Conservation (phyloP, 2,329 filamentous ascomycete species). For the Arthrobotrys conoides region DNA sequence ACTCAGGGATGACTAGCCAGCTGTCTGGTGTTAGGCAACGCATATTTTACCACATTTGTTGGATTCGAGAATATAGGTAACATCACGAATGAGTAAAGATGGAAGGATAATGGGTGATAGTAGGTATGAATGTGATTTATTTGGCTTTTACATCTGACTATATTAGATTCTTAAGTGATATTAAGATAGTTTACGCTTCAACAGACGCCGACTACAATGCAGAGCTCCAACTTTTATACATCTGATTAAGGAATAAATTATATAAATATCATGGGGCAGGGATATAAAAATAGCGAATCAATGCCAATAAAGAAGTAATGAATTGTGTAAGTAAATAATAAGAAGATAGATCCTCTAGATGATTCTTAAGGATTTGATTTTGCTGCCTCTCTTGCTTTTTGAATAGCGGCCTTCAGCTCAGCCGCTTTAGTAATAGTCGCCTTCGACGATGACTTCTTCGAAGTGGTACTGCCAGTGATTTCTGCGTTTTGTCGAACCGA, state of each 20-base stretch:
- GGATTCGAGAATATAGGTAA: not conserved
- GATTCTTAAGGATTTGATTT: not conserved
- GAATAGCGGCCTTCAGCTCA: constrained; percentile 21
- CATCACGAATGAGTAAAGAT: too few relatives aligned
- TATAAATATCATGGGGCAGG: too few relatives aligned
- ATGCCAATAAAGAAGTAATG: too few relatives aligned
- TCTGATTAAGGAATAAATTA: too few relatives aligned
- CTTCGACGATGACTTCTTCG: not conserved
- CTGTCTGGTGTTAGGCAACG: not conserved
- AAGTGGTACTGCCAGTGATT: not conserved
- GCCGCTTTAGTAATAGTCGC: not conserved
- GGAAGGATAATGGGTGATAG: too few relatives aligned
- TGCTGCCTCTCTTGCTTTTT: constrained; percentile 7
- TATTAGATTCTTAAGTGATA: not conserved
- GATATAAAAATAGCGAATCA: not conserved
- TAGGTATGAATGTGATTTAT: not conserved
- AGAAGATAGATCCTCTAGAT: not conserved
- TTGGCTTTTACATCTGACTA: not conserved
- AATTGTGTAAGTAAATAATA: not conserved
- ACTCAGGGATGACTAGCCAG: not conserved
- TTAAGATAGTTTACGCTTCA: not conserved
- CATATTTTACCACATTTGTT: constrained; percentile 24
- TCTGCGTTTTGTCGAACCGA: constrained; percentile 14
- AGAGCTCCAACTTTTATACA: not conserved
- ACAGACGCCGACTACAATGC: not conserved